These are phyloP conservation scores for Leucocoprinus birnbaumii DNA, from an alignment of 768 basidiomycete species.

Conservation along the genomic window DNA sequence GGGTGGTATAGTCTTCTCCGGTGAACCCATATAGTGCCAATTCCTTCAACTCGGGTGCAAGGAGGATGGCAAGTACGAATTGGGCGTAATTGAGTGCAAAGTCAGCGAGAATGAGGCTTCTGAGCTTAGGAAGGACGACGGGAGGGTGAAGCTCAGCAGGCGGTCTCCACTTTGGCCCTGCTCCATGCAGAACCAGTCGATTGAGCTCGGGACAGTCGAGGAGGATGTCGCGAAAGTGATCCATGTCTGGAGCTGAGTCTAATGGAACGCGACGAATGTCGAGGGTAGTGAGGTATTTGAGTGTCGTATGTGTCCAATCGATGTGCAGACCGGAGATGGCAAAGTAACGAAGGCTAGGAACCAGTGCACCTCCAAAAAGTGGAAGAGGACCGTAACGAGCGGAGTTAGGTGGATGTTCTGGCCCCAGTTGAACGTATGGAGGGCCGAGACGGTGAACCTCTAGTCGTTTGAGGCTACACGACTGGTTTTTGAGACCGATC, in stretches of 20 bases:
- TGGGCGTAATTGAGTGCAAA: constrained; percentile 45
- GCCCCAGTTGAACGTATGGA: constrained; percentile 43
- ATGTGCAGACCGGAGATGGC: constrained; percentile 58
- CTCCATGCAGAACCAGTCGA: constrained; percentile 60
- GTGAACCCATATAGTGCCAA: constrained; percentile 54
- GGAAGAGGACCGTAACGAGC: constrained; percentile 29
- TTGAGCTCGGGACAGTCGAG: constrained; percentile 42
- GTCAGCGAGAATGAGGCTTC: constrained; percentile 55
- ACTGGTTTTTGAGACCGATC: constrained; percentile 27
- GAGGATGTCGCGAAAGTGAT: constrained; percentile 53
- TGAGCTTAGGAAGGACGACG: constrained; percentile 46
- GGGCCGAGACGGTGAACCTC: constrained; percentile 60
- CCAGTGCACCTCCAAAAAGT: constrained; percentile 48
- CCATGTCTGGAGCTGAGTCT: constrained; percentile 44
- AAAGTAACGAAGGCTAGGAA: constrained; percentile 46
- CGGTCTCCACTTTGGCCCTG: constrained; percentile 45
- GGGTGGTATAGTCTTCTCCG: constrained; percentile 46
- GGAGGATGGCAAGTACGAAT: constrained; percentile 45
- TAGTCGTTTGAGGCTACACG: constrained; percentile 53
- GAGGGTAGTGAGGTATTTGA: constrained; percentile 57
- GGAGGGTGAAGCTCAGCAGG: constrained; percentile 23
- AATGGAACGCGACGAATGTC: constrained; percentile 63
- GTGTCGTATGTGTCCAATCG: constrained; percentile 49
- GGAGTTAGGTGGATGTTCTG: constrained; percentile 30
- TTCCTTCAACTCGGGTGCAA: constrained; percentile 55